Percentiles rank a stretch among this genome's conserved stretches.
phyloP scores from a whole-genome alignment of 805 yeast genomes.

The Nakazawaea laoshanensis region DNA sequence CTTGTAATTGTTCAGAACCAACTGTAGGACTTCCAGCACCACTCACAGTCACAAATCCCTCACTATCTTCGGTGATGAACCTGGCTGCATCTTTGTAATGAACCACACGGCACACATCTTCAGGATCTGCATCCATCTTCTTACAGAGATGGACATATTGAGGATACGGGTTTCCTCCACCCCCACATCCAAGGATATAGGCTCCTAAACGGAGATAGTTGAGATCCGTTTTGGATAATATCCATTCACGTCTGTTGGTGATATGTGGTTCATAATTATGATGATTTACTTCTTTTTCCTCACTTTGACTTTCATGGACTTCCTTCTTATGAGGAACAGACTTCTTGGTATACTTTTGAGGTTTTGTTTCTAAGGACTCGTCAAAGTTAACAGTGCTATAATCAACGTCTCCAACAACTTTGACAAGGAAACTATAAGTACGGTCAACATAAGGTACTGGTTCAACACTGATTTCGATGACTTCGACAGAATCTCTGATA shows the following conservation, averaged over 20 bases:
- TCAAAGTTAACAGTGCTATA: slow-evolving; percentile 16
- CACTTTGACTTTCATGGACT: slow-evolving; percentile 1
- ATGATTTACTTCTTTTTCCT: slow-evolving; percentile 17
- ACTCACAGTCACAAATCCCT: slow-evolving; percentile 10
- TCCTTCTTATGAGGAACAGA: slow-evolving; percentile 10
- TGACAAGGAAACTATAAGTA: slow-evolving; percentile 26
- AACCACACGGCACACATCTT: slow-evolving; percentile 21
- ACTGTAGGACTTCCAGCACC: slow-evolving; percentile 41
- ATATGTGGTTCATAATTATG: slow-evolving; percentile 21
- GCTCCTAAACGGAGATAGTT: slow-evolving; percentile 34
- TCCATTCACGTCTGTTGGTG: slow-evolving; percentile 26
- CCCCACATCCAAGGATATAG: slow-evolving; percentile 42
- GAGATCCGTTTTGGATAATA: slow-evolving; percentile 28
- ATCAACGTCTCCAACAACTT: slow-evolving; percentile 37
- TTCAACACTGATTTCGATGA: slow-evolving; percentile 19
- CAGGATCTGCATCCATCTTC: slow-evolving; percentile 24
- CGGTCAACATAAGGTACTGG: slow-evolving; percentile 26
- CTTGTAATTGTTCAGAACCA: slow-evolving; percentile 32
- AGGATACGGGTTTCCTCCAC: slow-evolving; percentile 42
- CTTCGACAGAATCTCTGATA: slow-evolving; percentile 15
- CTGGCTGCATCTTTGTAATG: slow-evolving; percentile 23
- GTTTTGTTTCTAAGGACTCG: slow-evolving; percentile 1
- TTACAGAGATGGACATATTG: slow-evolving; percentile 25
- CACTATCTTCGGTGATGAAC: slow-evolving; percentile 13
- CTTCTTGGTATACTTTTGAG: slow-evolving; percentile 11